phyloP scores from a whole-genome alignment of 768 basidiomycete species.

The Pisolithus sp. region DNA sequence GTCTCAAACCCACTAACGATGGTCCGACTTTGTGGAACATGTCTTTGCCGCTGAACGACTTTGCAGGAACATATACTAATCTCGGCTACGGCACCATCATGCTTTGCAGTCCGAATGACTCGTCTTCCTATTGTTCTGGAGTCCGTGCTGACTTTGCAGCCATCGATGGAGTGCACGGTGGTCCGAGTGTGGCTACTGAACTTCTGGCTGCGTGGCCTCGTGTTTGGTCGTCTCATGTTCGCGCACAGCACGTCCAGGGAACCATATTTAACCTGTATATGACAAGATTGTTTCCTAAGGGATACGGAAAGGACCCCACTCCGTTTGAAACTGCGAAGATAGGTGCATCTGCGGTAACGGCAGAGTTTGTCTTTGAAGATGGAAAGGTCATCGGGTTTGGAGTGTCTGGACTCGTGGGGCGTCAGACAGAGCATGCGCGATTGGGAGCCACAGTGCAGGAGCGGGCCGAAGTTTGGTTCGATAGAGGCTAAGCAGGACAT shows the following conservation, averaged over 20 bases:
- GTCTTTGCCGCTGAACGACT: conserved; percentile 14
- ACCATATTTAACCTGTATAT: conserved; percentile 15
- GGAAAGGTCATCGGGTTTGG: conserved; percentile 27
- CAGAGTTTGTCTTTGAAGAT: conserved; percentile 21
- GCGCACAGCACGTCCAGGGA: conserved; percentile 17
- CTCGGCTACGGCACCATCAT: conserved; percentile 34
- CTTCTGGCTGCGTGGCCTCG: conserved; percentile 30
- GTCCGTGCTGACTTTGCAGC: conserved; percentile 24
- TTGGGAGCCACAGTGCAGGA: conserved; percentile 16
- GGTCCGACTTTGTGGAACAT: not conserved
- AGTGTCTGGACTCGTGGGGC: conserved; percentile 10
- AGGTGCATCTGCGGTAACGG: conserved; percentile 1
- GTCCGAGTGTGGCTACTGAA: conserved; percentile 1
- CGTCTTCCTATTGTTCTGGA: conserved; percentile 16
- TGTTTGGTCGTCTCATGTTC: conserved; percentile 33
- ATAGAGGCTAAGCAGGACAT: conserved; percentile 7
- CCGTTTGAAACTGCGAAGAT: conserved; percentile 24
- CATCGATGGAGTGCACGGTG: conserved; percentile 14
- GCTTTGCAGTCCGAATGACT: conserved; percentile 27
- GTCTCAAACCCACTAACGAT: not conserved
- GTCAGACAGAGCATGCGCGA: conserved; percentile 17
- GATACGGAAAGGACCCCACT: conserved; percentile 31
- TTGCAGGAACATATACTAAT: conserved; percentile 32
- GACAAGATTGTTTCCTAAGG: conserved; percentile 29
- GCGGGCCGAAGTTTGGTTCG: conserved; percentile 28